Evolutionary conservation across 2,329 filamentous ascomycete species (phyloP).

Genomic region (Diaporthe citri): DNA sequence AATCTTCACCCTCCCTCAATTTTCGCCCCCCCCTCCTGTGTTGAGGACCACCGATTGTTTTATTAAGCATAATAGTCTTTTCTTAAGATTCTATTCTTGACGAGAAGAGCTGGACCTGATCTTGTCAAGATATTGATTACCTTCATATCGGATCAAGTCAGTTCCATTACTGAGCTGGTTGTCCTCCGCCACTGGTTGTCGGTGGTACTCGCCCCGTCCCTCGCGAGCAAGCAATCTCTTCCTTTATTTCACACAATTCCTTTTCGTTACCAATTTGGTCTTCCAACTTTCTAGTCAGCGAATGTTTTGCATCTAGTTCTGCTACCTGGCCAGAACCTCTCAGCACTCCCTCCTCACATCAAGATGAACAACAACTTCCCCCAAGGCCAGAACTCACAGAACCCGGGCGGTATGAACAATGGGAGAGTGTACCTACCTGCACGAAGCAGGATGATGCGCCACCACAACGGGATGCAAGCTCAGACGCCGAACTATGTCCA

Average conservation of each 20-base stretch:
- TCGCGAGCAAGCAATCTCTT: background rate
- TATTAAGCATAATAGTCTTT: no score
- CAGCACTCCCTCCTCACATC: background rate
- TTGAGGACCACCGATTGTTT: background rate
- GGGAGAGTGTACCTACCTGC: background rate
- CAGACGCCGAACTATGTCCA: background rate
- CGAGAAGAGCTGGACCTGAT: no score
- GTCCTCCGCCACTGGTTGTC: no score
- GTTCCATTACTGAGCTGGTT: no score
- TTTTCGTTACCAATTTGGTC: background rate
- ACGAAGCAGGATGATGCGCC: background rate
- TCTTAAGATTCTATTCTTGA: no score
- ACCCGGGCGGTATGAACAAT: background rate
- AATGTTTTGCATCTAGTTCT: background rate
- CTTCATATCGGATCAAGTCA: no score
- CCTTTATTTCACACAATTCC: background rate
- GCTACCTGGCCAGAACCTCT: no score
- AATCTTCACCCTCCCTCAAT: no score
- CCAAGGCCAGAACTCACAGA: background rate
- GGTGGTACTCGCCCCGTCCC: no score
- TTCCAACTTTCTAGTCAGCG: background rate
- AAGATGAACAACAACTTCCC: background rate
- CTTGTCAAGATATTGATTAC: no score
- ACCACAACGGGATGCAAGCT: background rate
- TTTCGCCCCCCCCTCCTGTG: rapidly evolving